Percentiles rank a stretch among this genome's conserved stretches.
These are phyloP conservation scores for Stagonosporopsis vannaccii DNA, from an alignment of 2,329 filamentous ascomycete species.

Conservation along the genomic window DNA sequence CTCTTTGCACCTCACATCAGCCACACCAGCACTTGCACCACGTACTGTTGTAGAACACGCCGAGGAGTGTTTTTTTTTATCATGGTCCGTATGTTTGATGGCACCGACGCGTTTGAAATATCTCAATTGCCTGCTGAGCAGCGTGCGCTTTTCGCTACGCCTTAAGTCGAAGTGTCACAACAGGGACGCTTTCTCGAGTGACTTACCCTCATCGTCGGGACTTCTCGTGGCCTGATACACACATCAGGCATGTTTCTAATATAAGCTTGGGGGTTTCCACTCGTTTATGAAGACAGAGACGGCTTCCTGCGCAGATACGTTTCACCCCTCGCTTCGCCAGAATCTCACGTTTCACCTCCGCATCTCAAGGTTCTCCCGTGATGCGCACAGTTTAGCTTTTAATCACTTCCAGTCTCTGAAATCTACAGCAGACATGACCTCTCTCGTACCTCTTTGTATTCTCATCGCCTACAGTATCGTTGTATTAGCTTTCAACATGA, in stretches of 20 bases:
- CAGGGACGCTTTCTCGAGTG: not conserved
- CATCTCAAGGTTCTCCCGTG: not conserved
- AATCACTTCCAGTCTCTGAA: not conserved
- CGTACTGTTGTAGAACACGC: too few relatives aligned
- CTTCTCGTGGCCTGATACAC: slow-evolving; percentile 11
- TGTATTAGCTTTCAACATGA: slow-evolving; percentile 31
- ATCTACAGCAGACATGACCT: slow-evolving; percentile 11
- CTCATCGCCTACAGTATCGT: slow-evolving; percentile 15
- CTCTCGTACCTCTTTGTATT: slow-evolving; percentile 14
- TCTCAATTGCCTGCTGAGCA: not conserved
- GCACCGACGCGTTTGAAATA: not conserved
- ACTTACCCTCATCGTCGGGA: not conserved
- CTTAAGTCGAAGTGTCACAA: too few relatives aligned
- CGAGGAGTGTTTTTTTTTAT: not conserved
- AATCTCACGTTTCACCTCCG: slow-evolving; percentile 31
- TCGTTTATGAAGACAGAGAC: slow-evolving; percentile 10
- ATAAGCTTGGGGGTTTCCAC: slow-evolving; percentile 6
- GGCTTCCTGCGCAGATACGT: slow-evolving; percentile 24
- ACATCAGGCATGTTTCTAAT: slow-evolving; percentile 18
- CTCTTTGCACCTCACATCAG: slow-evolving; percentile 11
- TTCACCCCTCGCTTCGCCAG: slow-evolving; percentile 33
- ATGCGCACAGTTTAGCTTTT: not conserved
- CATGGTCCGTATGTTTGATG: too few relatives aligned
- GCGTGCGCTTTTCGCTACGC: not conserved
- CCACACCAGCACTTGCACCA: slow-evolving; percentile 1